Evolutionary conservation across 108 stramenopile species (phyloP), one percentile per base, ranked within the genome.

Genomic region (Asterionellopsis glacialis): DNA sequence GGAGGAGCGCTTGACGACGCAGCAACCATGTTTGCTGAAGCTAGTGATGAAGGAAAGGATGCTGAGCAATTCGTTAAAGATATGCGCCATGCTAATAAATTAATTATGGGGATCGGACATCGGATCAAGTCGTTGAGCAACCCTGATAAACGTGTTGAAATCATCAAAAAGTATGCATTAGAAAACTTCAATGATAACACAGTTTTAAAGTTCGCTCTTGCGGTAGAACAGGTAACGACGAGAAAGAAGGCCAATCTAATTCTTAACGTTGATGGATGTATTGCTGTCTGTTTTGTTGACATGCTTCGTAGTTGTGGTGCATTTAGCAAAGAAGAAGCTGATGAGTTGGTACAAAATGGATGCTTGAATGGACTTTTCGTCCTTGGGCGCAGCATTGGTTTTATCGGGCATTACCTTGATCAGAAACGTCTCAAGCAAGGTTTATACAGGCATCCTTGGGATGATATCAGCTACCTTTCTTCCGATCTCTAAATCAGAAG

Each of bases 21-120:
- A 11, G 87, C 91, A 21, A 45, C 52, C 16, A 83, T 85, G 86
- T 89, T 93, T 50, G 79, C 63, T 23, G 70, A 80, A 45, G 94
- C 88, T 3, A 72, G 73, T 52, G 94, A 95, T 51, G 42, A 54
- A 45, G 90, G 90, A 12, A 33, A 76, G 11, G 77, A 80, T 11
- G 82, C 90, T 0, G 80, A 64, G 18, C 70, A 73, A 33, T 95
- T 93, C 63, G 91, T 95, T 11, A 81, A 83, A 55, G 73, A 77
- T 44, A 91, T 87, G 87, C 73, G 88, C 21, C 75, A 73, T 60
- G 45, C 83, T 27, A 88, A 90, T 76, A 80, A 90, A 68, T 78
- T 95, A n/a, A 93, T 95, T 62, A 93, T 93, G 91, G 94, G 94
- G 24, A 95, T 95, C 57, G 94, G 94, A 22, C 94, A 95, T 74